Base-by-base conservation (phyloP, 805 yeast genomes). In the Barnettozyma pratensis region DNA sequence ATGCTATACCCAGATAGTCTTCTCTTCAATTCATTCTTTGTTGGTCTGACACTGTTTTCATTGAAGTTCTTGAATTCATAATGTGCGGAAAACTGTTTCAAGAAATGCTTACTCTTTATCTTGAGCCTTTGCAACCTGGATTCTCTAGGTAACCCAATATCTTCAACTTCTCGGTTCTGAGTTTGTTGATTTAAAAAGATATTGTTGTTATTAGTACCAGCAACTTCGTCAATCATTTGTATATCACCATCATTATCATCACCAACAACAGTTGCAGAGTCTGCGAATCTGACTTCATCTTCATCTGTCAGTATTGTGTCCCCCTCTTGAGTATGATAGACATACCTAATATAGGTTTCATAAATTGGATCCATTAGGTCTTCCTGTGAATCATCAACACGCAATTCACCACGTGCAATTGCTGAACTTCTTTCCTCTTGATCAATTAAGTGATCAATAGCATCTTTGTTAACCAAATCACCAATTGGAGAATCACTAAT, bases 401-500 rank as follows among this genome's bases (percentile, higher is more conserved):
- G 1, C 4, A 19, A 14, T 8, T 39, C 27, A 7, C 36, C 47
- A 29, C 36, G 30, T 4, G 37, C 37, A 37, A 29, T 25, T n/a
- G 39, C 27, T 14, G 40, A 36, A 27, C 19, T 39, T 32, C 28
- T 29, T 38, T 38, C 48, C 10, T 47, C 41, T 14, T 41, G 37
- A 12, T 46, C 45, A n/a, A 43, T 42, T 11, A 42, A 35, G n/a
- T 39, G 34, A 27, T 49, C 52, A 42, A 39, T 40, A 6, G 35
- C 30, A 25, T 44, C 43, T 28, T 30, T 44, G 8, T 40, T 37
- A 7, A 46, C 38, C 28, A 42, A 35, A 5, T 40, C 19, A 12
- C 44, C 52, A 34, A 49, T 45, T 4, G 52, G 49, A 5, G 52
- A 49, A 29, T 49, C 49, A 35, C 49, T 49, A 11, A 49, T 49